Evolutionary conservation across 2,329 filamentous ascomycete genomes (phyloP), one percentile per base, ranked within the genome.

Genomic region (Aspergillus uvarum): DNA sequence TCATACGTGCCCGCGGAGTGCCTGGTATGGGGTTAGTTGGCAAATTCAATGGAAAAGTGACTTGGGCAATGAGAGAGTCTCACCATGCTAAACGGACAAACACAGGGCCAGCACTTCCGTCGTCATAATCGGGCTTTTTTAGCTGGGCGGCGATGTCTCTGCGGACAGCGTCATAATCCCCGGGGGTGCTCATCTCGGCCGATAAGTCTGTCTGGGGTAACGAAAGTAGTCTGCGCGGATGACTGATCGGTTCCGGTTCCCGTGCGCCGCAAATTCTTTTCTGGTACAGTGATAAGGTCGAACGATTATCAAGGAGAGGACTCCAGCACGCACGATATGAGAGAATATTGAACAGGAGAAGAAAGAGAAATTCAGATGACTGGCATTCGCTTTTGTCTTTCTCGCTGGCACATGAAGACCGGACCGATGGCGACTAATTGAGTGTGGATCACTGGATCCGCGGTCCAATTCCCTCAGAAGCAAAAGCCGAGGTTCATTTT

Each of bases 1-100:
- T 85, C 83, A 72, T 88, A 88, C 5, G 86, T 88, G 29, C 86
- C 86, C 1, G 85, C 76, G n/a, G 83, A 83, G 74, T 89, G 86
- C 84, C 83, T 84, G 58, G 52, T 12, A 54, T 44, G 47, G 42
- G 12, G 56, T 47, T 47, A 19, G 53, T 66, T 29, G 42, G 32
- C n/a, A 44, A 24, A n/a, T 38, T 21, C 22, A 12, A 22, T 16
- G n/a, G 3, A n/a, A 3, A 4, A 29, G 19, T 29, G 6, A 56
- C 26, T 8, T 32, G 10, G 52, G 31, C 6, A 47, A 58, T 44
- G 50, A 49, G 24, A 21, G 35, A 59, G 10, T 73, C 77, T 64
- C 74, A 84, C 85, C 85, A 88, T 58, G 86, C 86, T 47, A 88
- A 77, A 12, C 86, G 82, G 58, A 88, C 85, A 54, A 88, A 82